Conservation (phyloP, 345 rosid species). For the Aethionema arabicum region DNA sequence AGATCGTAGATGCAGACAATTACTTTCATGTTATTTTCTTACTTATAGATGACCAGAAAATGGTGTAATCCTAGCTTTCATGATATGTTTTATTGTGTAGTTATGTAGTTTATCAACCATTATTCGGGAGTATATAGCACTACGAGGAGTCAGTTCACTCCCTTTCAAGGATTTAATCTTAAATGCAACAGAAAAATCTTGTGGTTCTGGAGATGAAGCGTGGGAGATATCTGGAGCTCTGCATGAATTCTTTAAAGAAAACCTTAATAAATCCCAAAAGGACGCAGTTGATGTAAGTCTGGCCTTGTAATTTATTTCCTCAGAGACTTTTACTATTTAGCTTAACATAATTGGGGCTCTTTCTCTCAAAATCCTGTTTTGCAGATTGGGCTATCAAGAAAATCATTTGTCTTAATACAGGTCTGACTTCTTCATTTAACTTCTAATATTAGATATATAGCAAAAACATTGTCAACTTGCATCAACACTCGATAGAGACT, state of each 20-base stretch:
- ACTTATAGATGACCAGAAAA: too few relatives aligned
- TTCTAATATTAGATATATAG: constrained; percentile 20
- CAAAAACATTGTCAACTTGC: constrained; percentile 7
- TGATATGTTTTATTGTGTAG: constrained; percentile 43
- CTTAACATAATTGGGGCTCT: constrained; percentile 24
- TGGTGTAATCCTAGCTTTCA: too few relatives aligned
- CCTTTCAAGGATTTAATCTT: constrained; percentile 92
- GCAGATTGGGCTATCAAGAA: constrained; percentile 88
- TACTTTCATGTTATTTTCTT: too few relatives aligned
- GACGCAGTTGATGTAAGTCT: constrained; percentile 85
- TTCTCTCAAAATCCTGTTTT: constrained; percentile 26
- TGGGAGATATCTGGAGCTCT: constrained; percentile 82
- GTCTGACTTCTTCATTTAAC: constrained; percentile 42
- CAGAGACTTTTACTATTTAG: constrained; percentile 3
- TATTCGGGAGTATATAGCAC: constrained; percentile 81
- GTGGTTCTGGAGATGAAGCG: constrained; percentile 55
- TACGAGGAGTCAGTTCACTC: constrained; percentile 69
- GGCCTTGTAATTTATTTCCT: constrained; percentile 1
- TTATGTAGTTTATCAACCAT: constrained; percentile 91
- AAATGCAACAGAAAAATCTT: constrained; percentile 49
- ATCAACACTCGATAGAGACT: not conserved
- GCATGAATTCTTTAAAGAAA: constrained; percentile 54
- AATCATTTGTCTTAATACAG: constrained; percentile 87
- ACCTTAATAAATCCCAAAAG: constrained; percentile 76
- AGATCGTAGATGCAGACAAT: not conserved